phyloP scores from a whole-genome alignment of 176 grass and related monocot species.

The Carex parvula region DNA sequence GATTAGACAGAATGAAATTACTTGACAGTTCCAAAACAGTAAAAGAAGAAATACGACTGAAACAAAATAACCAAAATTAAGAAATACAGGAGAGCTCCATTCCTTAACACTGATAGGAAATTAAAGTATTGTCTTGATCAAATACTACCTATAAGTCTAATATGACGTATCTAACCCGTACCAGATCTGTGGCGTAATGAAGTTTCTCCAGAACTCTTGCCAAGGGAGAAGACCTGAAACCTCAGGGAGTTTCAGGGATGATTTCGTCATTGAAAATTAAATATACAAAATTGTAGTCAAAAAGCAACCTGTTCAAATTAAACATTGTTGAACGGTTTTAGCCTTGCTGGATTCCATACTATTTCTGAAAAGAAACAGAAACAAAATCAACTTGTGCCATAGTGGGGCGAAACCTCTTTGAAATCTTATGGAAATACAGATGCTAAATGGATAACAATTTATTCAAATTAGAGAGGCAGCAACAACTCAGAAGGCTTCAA shows the following conservation, averaged over 20 bases:
- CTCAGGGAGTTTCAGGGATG: neutral
- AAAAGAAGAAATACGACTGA: neutral
- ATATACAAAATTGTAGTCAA: neutral
- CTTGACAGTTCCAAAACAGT: neutral
- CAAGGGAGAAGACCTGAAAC: neutral
- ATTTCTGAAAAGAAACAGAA: constrained; percentile 52
- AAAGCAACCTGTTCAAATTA: constrained; percentile 27
- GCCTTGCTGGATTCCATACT: constrained; percentile 18
- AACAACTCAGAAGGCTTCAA: neutral
- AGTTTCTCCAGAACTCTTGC: neutral
- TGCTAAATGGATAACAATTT: constrained; percentile 4
- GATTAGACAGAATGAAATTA: neutral
- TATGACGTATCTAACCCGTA: neutral
- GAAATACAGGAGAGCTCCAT: neutral
- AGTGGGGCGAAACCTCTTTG: neutral
- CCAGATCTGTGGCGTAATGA: neutral
- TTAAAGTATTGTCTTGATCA: neutral
- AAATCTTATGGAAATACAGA: neutral
- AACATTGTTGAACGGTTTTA: constrained; percentile 15
- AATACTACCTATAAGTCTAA: neutral
- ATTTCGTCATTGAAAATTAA: constrained; percentile 16
- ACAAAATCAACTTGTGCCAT: constrained; percentile 1
- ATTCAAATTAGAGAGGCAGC: neutral
- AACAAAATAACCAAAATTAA: neutral
- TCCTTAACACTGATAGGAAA: neutral